Evolutionary conservation across 805 yeast genomes (phyloP), one percentile per base, ranked within the genome.

Genomic region (Lachancea nothofagi): DNA sequence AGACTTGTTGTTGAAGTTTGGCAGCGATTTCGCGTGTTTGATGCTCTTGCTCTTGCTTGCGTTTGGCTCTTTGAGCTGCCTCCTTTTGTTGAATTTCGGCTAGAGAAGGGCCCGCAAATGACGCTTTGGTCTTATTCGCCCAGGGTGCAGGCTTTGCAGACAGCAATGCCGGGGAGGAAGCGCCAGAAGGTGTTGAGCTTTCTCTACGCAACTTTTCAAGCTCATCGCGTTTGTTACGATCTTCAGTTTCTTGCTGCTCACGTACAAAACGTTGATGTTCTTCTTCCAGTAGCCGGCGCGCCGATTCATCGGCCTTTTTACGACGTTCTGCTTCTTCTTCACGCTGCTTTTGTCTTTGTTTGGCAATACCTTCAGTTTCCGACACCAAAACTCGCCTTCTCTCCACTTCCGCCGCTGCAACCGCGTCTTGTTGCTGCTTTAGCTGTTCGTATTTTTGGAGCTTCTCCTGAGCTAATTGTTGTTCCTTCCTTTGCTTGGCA

Each of bases 71-170:
- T 17, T 49, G 53, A n/a, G 41, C 43, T 12, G 46, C 50, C 22
- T 49, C 50, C 23, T 26, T 49, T 37, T 36, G 47, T 17, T 48
- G 54, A 18, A 53, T 33, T 27, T 52, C 60, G 18, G 47, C 37
- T 14, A 55, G 45, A 3, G 60, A 52, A 3, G 49, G 45, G 4
- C 49, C 46, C n/a, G 54, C 42, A 18, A 44, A 47, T 1, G 46
- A 36, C 22, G 38, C 42, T 10, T 45, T 41, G 15, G 45, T 36
- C 21, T 49, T 53, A 29, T 48, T 51, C 3, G 58, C 59, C 62
- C 63, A 58, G 20, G 62, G 59, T 4, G 64, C 58, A 10, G 51
- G 37, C 34, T 47, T 44, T 4, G 41, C 37, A 3, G 34, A 34
- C 29, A 25, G n/a, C 20, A 29, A 10, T 10, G 36, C 38, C 9